A percentile compares a stretch with the other conserved stretches of the same genome.
These are phyloP conservation scores for Trametes gibbosa DNA, from an alignment of 768 basidiomycete species.

Conservation along the genomic window DNA sequence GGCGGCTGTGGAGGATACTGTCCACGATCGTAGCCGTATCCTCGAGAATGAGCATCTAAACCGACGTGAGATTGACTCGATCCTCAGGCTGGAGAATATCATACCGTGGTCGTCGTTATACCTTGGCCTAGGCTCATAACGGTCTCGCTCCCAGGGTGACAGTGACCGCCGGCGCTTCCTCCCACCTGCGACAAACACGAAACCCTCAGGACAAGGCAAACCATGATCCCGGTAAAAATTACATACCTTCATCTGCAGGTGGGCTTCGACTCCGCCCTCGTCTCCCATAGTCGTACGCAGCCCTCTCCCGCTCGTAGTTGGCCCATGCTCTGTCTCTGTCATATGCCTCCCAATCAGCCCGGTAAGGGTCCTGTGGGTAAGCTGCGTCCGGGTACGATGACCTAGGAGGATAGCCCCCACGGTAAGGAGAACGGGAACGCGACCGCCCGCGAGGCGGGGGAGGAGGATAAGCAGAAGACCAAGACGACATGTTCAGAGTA, in stretches of 20 bases:
- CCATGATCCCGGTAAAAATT: background rate
- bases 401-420: slow-evolving; percentile 52
- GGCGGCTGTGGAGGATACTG: slow-evolving; percentile 47
- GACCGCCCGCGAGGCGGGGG: slow-evolving; percentile 67
- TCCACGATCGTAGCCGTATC: slow-evolving; percentile 61
- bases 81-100: slow-evolving; percentile 13
- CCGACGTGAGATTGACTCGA: slow-evolving; percentile 13
- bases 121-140: slow-evolving; percentile 80
- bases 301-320: slow-evolving; percentile 67
- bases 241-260: slow-evolving; percentile 60
- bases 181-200: slow-evolving; percentile 37
- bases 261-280: slow-evolving; percentile 81
- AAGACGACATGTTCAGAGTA: slow-evolving; percentile 73
- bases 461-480: slow-evolving; percentile 71
- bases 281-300: slow-evolving; percentile 62
- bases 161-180: slow-evolving; percentile 78
- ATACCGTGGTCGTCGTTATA: slow-evolving; percentile 82
- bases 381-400: slow-evolving; percentile 53
- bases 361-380: slow-evolving; percentile 57
- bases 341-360: slow-evolving; percentile 66
- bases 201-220: slow-evolving; percentile 3
- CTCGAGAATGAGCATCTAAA: slow-evolving; percentile 64
- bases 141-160: slow-evolving; percentile 80
- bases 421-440: slow-evolving; percentile 74
- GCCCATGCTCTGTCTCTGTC: slow-evolving; percentile 71